Base-by-base conservation (phyloP, 768 basidiomycete genomes). In the Stropharia rugosoannulata region DNA sequence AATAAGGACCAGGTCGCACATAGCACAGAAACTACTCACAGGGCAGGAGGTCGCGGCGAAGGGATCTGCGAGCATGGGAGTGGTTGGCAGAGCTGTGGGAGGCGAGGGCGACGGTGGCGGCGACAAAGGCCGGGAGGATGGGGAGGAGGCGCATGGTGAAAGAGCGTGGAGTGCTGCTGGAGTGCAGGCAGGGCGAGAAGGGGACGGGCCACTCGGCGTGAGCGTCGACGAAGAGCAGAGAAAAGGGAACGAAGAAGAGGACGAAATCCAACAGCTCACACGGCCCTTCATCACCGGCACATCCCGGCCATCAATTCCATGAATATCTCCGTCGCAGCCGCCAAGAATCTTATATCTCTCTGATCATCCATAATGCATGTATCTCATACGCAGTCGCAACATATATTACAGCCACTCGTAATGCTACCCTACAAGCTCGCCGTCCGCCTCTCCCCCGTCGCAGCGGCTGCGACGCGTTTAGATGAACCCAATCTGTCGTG, bases 401-500 rank as follows among this genome's bases (percentile, higher is more conserved):
- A 55, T 46, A 43, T 25, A 18, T 18, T 27, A 46, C 25, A 37
- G 18, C 38, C 40, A 51, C 25, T 27, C 35, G 46, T 50, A 47
- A 35, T 44, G 49, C 41, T 51, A 48, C 49, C 27, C 54, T 27
- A 36, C 38, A 41, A n/a, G 16, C 39, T 39, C 36, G 22, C 22
- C 22, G 22, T 22, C 22, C 22, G 22, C 4, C 22, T 22, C 22
- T 22, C 22, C 22, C 22, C 22, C 22, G 22, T 22, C 22, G 22
- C 49, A 22, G 40, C 51, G 15, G 22, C 36, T 22, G 8, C 44
- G 48, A 52, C 13, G n/a, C 51, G 50, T 62, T 81, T 85, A 95
- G 77, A 95, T 95, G 84, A 95, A 95, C 64, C 93, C 93, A 74
- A 95, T 95, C 93, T 95, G 45, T 16, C 46, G 49, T 37, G 29